These are phyloP conservation scores for Vitis rupestris DNA, from an alignment of 164 flowering plant species.

Conservation along the genomic window DNA sequence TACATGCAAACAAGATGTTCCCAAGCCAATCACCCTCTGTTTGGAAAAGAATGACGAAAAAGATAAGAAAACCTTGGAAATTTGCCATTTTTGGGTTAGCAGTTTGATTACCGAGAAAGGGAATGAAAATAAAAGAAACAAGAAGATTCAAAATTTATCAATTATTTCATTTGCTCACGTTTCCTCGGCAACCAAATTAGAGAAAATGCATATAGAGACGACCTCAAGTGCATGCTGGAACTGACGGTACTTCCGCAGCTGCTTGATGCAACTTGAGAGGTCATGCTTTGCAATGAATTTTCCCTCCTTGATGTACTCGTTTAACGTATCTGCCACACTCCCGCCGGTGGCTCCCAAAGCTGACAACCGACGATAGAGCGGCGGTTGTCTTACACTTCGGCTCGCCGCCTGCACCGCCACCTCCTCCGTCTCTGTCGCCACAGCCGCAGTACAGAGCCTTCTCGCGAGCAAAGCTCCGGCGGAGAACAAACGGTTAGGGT, in stretches of 20 bases:
- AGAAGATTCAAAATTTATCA: not conserved
- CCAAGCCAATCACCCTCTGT: too few species aligned
- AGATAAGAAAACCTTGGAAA: too few species aligned
- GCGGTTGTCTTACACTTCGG: not conserved
- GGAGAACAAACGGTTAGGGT: constrained; percentile 6
- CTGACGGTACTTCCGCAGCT: constrained; percentile 51
- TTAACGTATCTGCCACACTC: constrained; percentile 32
- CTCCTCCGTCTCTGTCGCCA: not conserved
- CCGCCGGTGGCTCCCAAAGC: constrained; percentile 30
- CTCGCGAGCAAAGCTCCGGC: constrained; percentile 5
- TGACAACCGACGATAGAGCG: constrained; percentile 46
- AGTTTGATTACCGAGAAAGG: too few species aligned
- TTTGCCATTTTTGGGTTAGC: too few species aligned
- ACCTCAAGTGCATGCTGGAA: constrained; percentile 66
- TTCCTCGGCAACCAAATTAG: too few species aligned
- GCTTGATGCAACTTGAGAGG: constrained; percentile 35
- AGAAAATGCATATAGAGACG: not conserved
- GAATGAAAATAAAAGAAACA: not conserved
- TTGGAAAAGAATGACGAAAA: too few species aligned
- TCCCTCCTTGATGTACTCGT: constrained; percentile 46
- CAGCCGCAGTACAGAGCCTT: constrained; percentile 18
- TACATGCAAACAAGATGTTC: too few species aligned
- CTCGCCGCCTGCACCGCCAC: constrained; percentile 4
- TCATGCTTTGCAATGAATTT: constrained; percentile 30
- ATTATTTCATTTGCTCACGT: too few species aligned